These are phyloP conservation scores for Nasturtium officinale DNA, from an alignment of 345 rosid species.

Conservation along the genomic window DNA sequence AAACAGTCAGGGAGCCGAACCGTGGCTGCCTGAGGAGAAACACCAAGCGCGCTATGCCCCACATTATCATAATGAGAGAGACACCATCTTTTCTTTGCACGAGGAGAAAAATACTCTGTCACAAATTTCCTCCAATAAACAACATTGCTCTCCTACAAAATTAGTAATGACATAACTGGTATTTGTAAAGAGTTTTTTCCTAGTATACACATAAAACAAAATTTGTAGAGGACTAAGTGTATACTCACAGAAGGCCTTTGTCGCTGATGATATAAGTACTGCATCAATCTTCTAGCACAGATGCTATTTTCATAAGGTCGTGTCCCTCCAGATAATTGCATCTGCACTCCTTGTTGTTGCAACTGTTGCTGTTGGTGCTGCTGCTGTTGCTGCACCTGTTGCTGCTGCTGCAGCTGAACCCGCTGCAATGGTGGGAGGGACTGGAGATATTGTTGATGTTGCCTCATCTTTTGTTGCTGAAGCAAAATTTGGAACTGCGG, in stretches of 20 bases:
- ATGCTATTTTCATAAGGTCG: slow-evolving; percentile 73
- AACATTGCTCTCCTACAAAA: slow-evolving; percentile 75
- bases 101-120: slow-evolving; percentile 89
- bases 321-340: slow-evolving; percentile 46
- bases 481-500: slow-evolving; percentile 74
- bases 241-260: slow-evolving; percentile 80
- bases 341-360: slow-evolving; percentile 83
- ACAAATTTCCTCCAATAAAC: slow-evolving; percentile 98
- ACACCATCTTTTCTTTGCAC: slow-evolving; percentile 98
- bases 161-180: slow-evolving; percentile 17
- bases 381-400: slow-evolving; percentile 55
- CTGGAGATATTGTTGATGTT: slow-evolving; percentile 67
- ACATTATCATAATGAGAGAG: slow-evolving; percentile 85
- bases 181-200: slow-evolving; percentile 11
- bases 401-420: slow-evolving; percentile 88
- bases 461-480: slow-evolving; percentile 62
- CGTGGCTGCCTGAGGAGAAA: slow-evolving; percentile 95
- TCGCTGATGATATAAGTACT: slow-evolving; percentile 90
- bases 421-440: slow-evolving; percentile 83
- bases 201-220: background rate
- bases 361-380: slow-evolving; percentile 60
- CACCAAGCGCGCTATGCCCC: slow-evolving; percentile 92
- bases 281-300: slow-evolving; percentile 95
- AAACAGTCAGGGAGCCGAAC: slow-evolving; percentile 48
- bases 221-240: background rate